A percentile compares a stretch with the other conserved stretches of the same genome.
Conservation (phyloP, 2,329 filamentous ascomycete species). For the Botryosphaeria dothidea region DNA sequence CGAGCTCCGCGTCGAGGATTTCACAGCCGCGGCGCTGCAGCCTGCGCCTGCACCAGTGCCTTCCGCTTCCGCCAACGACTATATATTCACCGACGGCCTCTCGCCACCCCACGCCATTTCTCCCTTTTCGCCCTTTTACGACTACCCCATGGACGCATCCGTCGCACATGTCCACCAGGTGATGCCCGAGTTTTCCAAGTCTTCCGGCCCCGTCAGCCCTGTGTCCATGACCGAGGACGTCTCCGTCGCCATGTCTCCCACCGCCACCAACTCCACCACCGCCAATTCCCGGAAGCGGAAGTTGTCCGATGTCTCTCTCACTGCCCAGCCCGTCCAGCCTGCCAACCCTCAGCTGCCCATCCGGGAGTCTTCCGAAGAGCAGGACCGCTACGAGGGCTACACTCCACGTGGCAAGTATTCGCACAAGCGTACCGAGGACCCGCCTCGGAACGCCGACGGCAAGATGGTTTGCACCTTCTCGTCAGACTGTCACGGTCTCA, state of each 20-base stretch:
- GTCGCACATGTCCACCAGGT: constrained; percentile 2
- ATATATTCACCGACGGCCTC: not conserved
- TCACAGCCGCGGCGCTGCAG: not conserved
- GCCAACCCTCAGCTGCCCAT: not conserved
- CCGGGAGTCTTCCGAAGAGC: constrained; percentile 14
- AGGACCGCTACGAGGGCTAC: constrained; percentile 15
- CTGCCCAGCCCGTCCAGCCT: not conserved
- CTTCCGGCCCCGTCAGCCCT: constrained; percentile 9
- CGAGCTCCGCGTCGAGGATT: constrained; percentile 6
- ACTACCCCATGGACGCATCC: constrained; percentile 1
- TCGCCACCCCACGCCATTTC: constrained; percentile 1
- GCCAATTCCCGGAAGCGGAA: constrained; percentile 18
- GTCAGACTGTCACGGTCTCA: constrained; percentile 66
- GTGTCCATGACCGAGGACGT: constrained; percentile 12
- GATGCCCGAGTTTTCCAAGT: constrained; percentile 11
- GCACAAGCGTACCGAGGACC: constrained; percentile 49
- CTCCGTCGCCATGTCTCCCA: not conserved
- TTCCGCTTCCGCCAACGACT: not conserved
- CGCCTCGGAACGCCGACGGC: constrained; percentile 66
- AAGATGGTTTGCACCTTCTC: constrained; percentile 72
- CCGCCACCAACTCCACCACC: not conserved
- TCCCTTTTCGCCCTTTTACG: not conserved
- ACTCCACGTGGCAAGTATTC: constrained; percentile 37
- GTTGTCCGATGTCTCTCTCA: constrained; percentile 11
- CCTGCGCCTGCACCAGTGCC: not conserved